Conservation (phyloP, 2,329 filamentous ascomycete genomes). For the Botryotinia calthae region DNA sequence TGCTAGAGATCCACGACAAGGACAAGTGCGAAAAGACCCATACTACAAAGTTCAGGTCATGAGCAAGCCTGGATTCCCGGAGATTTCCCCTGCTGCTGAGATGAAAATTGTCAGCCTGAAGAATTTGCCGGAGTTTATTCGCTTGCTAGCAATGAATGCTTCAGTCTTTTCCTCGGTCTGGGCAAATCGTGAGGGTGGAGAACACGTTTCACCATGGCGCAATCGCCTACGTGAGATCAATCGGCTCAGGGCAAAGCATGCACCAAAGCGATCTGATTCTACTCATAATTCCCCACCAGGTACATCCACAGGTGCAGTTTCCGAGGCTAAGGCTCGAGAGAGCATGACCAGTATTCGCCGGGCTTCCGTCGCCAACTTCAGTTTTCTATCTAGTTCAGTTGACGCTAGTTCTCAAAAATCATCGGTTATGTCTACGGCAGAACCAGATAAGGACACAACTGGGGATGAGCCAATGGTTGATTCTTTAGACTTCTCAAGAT, state of each 20-base stretch:
- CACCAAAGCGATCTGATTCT: slow-evolving; percentile 43
- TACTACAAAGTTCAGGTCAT: slow-evolving; percentile 92
- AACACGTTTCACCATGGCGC: slow-evolving; percentile 87
- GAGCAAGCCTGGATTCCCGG: slow-evolving; percentile 83
- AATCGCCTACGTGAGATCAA: slow-evolving; percentile 83
- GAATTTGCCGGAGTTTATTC: slow-evolving; percentile 80
- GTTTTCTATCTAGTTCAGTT: slow-evolving; percentile 58
- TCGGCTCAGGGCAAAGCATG: slow-evolving; percentile 69
- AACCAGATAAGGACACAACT: slow-evolving; percentile 47
- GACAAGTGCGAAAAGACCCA: slow-evolving; percentile 40
- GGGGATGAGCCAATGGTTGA: slow-evolving; percentile 37
- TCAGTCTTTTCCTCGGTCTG: slow-evolving; percentile 93
- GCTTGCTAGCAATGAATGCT: slow-evolving; percentile 86
- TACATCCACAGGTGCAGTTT: slow-evolving; percentile 31
- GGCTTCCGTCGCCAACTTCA: slow-evolving; percentile 66
- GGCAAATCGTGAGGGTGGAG: slow-evolving; percentile 71
- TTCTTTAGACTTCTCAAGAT: slow-evolving; percentile 39
- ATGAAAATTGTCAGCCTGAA: slow-evolving; percentile 84
- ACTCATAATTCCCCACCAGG: slow-evolving; percentile 36
- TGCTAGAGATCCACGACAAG: slow-evolving; percentile 47
- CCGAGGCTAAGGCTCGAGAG: slow-evolving; percentile 49
- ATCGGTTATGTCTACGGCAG: slow-evolving; percentile 55
- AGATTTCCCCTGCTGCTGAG: slow-evolving; percentile 84
- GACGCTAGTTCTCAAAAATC: slow-evolving; percentile 58
- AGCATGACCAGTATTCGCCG: slow-evolving; percentile 60